Conservation (phyloP, 164 flowering plant species). For the Magnolia officinalis region DNA sequence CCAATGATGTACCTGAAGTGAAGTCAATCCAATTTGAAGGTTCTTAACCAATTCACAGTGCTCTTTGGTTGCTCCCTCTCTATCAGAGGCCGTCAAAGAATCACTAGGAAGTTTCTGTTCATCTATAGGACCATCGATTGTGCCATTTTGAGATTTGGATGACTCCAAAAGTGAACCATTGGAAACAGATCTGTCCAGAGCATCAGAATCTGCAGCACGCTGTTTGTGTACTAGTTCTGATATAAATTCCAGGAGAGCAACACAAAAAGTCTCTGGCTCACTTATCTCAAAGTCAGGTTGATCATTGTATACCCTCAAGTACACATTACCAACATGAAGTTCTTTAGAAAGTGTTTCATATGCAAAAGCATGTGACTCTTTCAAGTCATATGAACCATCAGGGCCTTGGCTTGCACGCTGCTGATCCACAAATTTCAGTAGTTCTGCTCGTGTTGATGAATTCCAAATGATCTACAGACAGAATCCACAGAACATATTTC, state of each 20-base stretch:
- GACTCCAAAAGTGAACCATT: slow-evolving; percentile 26
- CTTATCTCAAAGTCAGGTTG: slow-evolving; percentile 93
- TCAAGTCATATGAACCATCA: slow-evolving; percentile 90
- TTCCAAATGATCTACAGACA: slow-evolving; percentile 90
- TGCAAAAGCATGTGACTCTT: slow-evolving; percentile 58
- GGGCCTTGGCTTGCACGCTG: slow-evolving; percentile 79
- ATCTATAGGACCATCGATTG: slow-evolving; percentile 24
- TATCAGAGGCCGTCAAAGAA: slow-evolving; percentile 32
- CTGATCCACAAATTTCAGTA: slow-evolving; percentile 85
- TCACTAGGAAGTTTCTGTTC: slow-evolving; percentile 31
- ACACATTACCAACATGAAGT: slow-evolving; percentile 88
- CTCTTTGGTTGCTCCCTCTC: slow-evolving; percentile 29
- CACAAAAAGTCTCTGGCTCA: slow-evolving; percentile 87
- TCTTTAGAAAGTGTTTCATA: slow-evolving; percentile 83
- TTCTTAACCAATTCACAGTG: slow-evolving; percentile 46
- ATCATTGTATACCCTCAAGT: slow-evolving; percentile 94
- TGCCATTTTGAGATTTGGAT: slow-evolving; percentile 35
- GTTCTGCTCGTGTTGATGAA: slow-evolving; percentile 86
- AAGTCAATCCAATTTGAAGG: slow-evolving; percentile 66
- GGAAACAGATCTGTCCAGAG: slow-evolving; percentile 15
- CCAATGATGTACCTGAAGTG: slow-evolving; percentile 63
- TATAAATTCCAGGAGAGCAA: slow-evolving; percentile 81
- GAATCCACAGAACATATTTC: not conserved
- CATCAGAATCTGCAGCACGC: slow-evolving; percentile 23
- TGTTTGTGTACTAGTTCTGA: slow-evolving; percentile 52